These are phyloP conservation scores for Cyanidium caldarium DNA, from an alignment of 23 red algal genomes.

Conservation along the genomic window DNA sequence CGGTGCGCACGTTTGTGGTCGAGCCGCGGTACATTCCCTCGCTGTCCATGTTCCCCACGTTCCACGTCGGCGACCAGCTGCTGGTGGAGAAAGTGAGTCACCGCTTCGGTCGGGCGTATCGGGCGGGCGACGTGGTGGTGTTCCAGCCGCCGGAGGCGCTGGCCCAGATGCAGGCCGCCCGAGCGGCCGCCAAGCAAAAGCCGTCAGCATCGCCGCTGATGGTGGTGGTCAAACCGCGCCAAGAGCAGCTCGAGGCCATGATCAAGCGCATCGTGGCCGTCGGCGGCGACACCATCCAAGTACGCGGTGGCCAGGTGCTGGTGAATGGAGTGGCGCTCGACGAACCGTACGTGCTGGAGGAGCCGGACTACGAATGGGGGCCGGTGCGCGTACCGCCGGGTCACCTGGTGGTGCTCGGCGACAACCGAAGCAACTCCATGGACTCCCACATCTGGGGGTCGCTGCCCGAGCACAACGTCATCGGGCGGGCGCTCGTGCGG, in stretches of 20 bases:
- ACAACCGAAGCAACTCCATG: slow-evolving; percentile 92
- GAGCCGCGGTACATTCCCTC: slow-evolving; percentile 95
- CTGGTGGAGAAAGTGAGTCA: slow-evolving; percentile 70
- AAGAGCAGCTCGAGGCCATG: background rate
- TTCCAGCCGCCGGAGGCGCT: slow-evolving; percentile 64
- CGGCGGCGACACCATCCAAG: slow-evolving; percentile 51
- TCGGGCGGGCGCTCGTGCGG: slow-evolving; percentile 58
- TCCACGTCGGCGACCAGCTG: slow-evolving; percentile 88
- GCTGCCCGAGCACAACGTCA: slow-evolving; percentile 71
- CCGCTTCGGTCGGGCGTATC: slow-evolving; percentile 32
- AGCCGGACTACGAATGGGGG: slow-evolving; percentile 81
- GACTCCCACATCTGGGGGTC: slow-evolving; percentile 97
- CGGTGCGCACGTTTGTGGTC: slow-evolving; percentile 39
- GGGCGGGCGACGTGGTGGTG: slow-evolving; percentile 70
- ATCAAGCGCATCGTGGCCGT: slow-evolving; percentile 87
- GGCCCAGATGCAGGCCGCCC: slow-evolving; percentile 7
- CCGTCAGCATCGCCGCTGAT: no score
- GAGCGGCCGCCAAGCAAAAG: background rate
- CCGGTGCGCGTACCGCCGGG: slow-evolving; percentile 53
- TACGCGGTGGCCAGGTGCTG: slow-evolving; percentile 36
- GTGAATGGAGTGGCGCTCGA: slow-evolving; percentile 43
- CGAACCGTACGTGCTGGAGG: slow-evolving; percentile 33
- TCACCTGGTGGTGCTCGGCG: slow-evolving; percentile 80
- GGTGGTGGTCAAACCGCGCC: background rate
- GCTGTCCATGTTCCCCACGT: slow-evolving; percentile 87